Base-by-base conservation (phyloP, 768 basidiomycete species). In the Lanmaoa pseudosensibilis region DNA sequence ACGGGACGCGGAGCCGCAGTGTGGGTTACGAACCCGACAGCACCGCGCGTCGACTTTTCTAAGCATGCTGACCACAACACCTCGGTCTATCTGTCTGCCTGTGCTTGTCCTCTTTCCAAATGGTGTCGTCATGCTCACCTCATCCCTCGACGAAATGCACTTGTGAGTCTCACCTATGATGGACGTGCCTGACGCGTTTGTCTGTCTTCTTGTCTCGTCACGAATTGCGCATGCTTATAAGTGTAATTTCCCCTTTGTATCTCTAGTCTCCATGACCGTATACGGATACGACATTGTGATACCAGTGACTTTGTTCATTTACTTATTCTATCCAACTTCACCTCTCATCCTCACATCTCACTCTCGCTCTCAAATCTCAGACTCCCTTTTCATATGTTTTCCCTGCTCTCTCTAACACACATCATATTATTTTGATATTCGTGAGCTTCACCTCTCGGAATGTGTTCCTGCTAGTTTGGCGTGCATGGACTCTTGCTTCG, bases 1-100 rank as follows among this genome's bases (percentile, higher is more conserved):
- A 32, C 36, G 64, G 61, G 18, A 43, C 52, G 13, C 64, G 72
- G 27, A 71, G 72, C 46, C 70, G 64, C 25, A 71, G 70, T 19
- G 64, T 62, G 41, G 70, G 65, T 16, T 54, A 60, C 32, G 62
- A 71, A 21, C 57, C 54, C 23, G 52, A 61, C 25, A 44, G 46
- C 25, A 30, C 52, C 43, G 34, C 59, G 2, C 59, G 57, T n/a
- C 55, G 59, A 23, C 60, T 46, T 43, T 57, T 64, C 52, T 72
- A 47, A 64, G 7, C 1, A 27, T 38, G 13, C 36, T 21, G 18
- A 25, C 41, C 16, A 4, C 16, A 9, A 23, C 38, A 11, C 46
- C 11, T 21, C n/a, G n/a, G n/a, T n/a, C n/a, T n/a, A n/a, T n/a
- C 15, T 23, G 1, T 39, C 30, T 44, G 27, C 37, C 18, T 40